These are phyloP conservation scores for Phlyctochytrium bullatum DNA, from an alignment of 192 early-diverging fungal species.

Conservation along the genomic window DNA sequence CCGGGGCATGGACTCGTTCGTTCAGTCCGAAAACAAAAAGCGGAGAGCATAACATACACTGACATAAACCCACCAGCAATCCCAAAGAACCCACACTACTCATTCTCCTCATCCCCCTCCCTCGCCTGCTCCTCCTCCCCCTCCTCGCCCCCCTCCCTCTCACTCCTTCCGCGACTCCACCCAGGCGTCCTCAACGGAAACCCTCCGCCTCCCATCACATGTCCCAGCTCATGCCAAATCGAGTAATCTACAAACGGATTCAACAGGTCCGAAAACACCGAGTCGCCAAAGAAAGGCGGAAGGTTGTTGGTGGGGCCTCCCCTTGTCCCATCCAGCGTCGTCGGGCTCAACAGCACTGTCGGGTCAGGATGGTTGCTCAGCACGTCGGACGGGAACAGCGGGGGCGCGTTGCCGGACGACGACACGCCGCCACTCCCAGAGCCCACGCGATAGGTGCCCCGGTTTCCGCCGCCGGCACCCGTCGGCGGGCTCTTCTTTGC, in stretches of 20 bases:
- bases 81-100: no score
- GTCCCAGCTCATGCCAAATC: slow-evolving; percentile 15
- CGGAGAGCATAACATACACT: no score
- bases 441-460: neutral
- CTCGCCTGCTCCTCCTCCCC: no score
- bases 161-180: no score
- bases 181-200: slow-evolving; percentile 3
- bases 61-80: no score
- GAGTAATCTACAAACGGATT: slow-evolving; percentile 30
- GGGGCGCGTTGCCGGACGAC: no score
- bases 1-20: no score
- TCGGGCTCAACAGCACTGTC: neutral
- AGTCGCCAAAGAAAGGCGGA: slow-evolving; percentile 27
- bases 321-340: neutral
- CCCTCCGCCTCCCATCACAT: slow-evolving; percentile 2
- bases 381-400: neutral
- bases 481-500: neutral
- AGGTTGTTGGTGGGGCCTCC: neutral
- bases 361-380: neutral
- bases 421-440: neutral
- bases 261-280: slow-evolving; percentile 41
- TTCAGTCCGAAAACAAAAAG: no score
- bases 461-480: neutral
- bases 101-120: no score
- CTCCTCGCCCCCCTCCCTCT: no score